Conservation (phyloP, 192 early-diverging fungal species). For the Coemansia sp. region DNA sequence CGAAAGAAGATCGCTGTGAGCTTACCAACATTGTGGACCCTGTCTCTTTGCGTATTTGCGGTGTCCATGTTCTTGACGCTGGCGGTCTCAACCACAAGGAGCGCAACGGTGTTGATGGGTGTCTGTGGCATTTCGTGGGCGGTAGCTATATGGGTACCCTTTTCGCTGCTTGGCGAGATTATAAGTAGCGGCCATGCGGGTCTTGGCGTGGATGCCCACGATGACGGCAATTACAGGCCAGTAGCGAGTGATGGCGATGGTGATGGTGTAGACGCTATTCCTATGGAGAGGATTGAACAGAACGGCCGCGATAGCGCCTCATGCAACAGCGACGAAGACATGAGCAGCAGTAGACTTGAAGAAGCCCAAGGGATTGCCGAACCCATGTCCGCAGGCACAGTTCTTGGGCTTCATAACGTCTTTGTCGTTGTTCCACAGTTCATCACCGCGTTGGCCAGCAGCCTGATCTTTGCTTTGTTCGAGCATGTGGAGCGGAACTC, state of each 20-base stretch:
- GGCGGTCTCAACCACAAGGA: slow-evolving; percentile 55
- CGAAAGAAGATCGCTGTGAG: slow-evolving; percentile 24
- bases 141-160: slow-evolving; percentile 89
- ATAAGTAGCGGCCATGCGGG: slow-evolving; percentile 22
- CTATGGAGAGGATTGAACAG: slow-evolving; percentile 18
- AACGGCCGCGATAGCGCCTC: not conserved
- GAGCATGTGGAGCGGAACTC: slow-evolving; percentile 43
- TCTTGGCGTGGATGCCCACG: not conserved
- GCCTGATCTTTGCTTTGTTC: slow-evolving; percentile 69
- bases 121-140: slow-evolving; percentile 84
- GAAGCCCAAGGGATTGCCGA: not conserved
- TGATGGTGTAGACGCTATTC: slow-evolving; percentile 16
- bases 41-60: slow-evolving; percentile 67
- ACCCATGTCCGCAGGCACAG: slow-evolving; percentile 64
- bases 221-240: slow-evolving; percentile 19
- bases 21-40: slow-evolving; percentile 66
- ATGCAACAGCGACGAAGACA: not conserved
- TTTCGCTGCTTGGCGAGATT: slow-evolving; percentile 78
- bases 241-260: slow-evolving; percentile 7
- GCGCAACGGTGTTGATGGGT: slow-evolving; percentile 71
- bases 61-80: slow-evolving; percentile 67
- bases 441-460: slow-evolving; percentile 72
- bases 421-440: slow-evolving; percentile 95
- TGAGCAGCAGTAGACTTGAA: not conserved
- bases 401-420: slow-evolving; percentile 94